Conservation (phyloP, 1,284 basidiomycete genomes). For the Irpex sp. region DNA sequence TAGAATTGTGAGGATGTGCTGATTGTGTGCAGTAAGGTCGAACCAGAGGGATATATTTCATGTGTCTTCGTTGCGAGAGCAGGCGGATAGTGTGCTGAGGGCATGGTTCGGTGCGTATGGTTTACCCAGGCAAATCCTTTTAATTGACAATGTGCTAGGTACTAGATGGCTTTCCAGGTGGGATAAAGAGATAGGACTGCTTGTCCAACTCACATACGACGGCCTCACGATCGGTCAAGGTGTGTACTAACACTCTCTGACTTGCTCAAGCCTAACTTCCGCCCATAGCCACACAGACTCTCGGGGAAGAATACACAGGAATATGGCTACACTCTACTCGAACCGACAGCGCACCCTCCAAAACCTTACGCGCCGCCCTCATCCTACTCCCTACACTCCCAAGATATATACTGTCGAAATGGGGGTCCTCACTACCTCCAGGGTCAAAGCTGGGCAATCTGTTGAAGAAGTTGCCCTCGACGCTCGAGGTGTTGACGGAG, state of each 20-base stretch:
- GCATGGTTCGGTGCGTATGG: constrained; percentile 80
- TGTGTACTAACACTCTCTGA: constrained; percentile 24
- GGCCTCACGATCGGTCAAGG: constrained; percentile 74
- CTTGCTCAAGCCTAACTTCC: neutral
- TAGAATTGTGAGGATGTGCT: neutral
- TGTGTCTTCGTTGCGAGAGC: constrained; percentile 68
- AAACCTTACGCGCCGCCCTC: constrained; percentile 42
- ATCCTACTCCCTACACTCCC: constrained; percentile 65
- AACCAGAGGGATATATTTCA: constrained; percentile 84
- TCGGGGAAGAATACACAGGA: constrained; percentile 90
- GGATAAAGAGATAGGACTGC: constrained; percentile 74
- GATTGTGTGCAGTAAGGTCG: constrained; percentile 59
- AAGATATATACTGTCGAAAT: constrained; percentile 51
- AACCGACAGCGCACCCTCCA: constrained; percentile 36
- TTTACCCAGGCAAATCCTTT: too few species aligned
- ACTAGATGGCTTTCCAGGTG: constrained; percentile 77
- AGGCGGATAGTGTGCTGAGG: constrained; percentile 69
- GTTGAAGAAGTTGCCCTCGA: constrained; percentile 39
- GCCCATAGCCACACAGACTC: constrained; percentile 63
- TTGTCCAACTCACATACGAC: constrained; percentile 70
- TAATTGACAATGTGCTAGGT: constrained; percentile 48
- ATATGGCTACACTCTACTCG: constrained; percentile 65
- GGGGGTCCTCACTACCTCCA: constrained; percentile 33
- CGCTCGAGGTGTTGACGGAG: constrained; percentile 56
- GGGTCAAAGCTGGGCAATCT: constrained; percentile 31